phyloP scores from a whole-genome alignment of 148 eudicot genomes.

The Chenopodium berlandieri region DNA sequence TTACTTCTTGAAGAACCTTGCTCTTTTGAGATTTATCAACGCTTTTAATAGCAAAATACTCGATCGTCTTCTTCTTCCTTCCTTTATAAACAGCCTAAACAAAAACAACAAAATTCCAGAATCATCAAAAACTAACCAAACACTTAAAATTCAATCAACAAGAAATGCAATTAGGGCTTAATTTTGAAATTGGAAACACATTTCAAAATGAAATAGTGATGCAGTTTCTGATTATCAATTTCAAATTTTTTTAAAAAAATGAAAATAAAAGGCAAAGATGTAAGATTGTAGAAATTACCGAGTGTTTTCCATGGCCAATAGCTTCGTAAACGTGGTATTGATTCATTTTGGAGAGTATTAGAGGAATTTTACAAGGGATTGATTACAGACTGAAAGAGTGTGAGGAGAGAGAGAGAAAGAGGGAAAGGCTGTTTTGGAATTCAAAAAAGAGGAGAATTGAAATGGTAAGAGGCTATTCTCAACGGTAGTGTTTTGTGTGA shows the following conservation, averaged over 20 bases:
- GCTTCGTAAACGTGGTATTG: constrained; percentile 90
- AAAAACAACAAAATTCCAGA: not conserved
- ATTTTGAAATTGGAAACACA: not conserved
- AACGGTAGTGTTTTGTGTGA: too few species aligned
- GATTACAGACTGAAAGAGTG: not conserved
- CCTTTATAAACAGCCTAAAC: constrained; percentile 86
- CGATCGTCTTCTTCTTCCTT: constrained; percentile 88
- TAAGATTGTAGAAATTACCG: constrained; percentile 40
- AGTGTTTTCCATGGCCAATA: constrained; percentile 79
- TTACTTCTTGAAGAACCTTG: constrained; percentile 96
- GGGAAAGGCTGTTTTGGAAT: not conserved
- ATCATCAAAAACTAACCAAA: not conserved
- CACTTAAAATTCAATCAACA: not conserved
- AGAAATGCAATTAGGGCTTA: not conserved
- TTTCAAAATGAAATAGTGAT: not conserved
- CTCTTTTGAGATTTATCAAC: constrained; percentile 80
- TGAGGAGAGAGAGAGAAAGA: not conserved
- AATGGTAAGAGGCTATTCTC: too few species aligned
- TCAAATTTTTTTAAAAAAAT: too few species aligned
- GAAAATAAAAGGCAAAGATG: too few species aligned
- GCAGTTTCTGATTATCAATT: too few species aligned
- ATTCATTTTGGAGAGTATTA: constrained; percentile 41
- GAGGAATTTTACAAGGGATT: not conserved
- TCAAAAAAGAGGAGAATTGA: not conserved
- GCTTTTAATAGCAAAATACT: constrained; percentile 86